Conservation (phyloP, 352 stramenopile genomes). For the Phytopythium mirpurense region DNA sequence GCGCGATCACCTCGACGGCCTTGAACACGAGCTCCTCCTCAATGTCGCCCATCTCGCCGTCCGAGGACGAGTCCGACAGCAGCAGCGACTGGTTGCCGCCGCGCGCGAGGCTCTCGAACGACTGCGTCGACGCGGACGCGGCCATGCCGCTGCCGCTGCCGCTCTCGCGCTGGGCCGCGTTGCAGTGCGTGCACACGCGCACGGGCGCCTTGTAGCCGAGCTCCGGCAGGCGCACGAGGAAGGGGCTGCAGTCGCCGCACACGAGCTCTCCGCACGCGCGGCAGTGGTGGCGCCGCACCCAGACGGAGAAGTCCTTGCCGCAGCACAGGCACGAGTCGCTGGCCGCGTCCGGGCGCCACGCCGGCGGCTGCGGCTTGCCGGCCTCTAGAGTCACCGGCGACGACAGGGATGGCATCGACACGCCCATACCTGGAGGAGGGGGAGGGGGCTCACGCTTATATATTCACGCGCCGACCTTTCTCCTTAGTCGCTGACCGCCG, state of each 20-base stretch:
- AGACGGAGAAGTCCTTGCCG: conserved; percentile 65
- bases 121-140: conserved; percentile 24
- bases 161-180: conserved; percentile 14
- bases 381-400: background rate
- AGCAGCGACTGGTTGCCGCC: conserved; percentile 9
- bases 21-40: conserved; percentile 54
- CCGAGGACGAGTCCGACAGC: conserved; percentile 42
- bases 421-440: background rate
- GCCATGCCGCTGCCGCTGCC: conserved; percentile 13
- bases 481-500: background rate
- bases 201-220: conserved; percentile 67
- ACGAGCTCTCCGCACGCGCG: conserved; percentile 74
- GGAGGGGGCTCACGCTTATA: too few species aligned
- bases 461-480: background rate
- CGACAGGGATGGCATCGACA: background rate
- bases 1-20: conserved; percentile 63
- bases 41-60: conserved; percentile 48
- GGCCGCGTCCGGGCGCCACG: conserved; percentile 67
- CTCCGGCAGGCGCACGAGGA: conserved; percentile 43
- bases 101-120: conserved; percentile 8
- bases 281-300: conserved; percentile 68
- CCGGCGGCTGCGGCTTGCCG: conserved; percentile 11
- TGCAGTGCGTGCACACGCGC: conserved; percentile 70
- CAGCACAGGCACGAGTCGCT: conserved; percentile 73
- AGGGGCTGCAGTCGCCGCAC: conserved; percentile 66